phyloP scores from a whole-genome alignment of 1,284 basidiomycete species.

The Cutaneotrichosporon mucoides region DNA sequence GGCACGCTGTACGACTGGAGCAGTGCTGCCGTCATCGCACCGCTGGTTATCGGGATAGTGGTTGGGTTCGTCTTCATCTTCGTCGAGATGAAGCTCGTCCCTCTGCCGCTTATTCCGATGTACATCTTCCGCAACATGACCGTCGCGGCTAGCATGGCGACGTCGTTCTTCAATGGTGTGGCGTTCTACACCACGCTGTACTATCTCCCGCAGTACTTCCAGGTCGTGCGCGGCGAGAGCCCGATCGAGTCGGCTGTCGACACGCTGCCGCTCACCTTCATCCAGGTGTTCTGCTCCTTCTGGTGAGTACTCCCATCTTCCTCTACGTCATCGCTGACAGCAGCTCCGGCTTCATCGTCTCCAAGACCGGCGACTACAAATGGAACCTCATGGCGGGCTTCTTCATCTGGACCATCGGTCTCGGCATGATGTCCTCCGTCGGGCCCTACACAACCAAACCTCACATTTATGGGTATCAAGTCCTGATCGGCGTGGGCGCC shows the following conservation, averaged over 20 bases:
- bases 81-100: constrained; percentile 67
- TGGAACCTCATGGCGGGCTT: constrained; percentile 63
- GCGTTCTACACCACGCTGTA: constrained; percentile 23
- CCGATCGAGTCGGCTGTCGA: constrained; percentile 60
- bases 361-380: constrained; percentile 61
- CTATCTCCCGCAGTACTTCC: constrained; percentile 64
- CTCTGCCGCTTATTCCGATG: constrained; percentile 63
- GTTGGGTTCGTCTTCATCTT: constrained; percentile 60
- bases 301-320: not conserved
- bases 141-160: constrained; percentile 62
- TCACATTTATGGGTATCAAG: constrained; percentile 61
- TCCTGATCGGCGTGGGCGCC: constrained; percentile 63
- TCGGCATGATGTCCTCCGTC: constrained; percentile 63
- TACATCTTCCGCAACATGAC: constrained; percentile 67
- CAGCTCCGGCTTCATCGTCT: constrained; percentile 58
- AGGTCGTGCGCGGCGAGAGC: constrained; percentile 61
- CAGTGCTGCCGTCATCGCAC: constrained; percentile 59
- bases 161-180: constrained; percentile 62
- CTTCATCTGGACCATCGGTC: constrained; percentile 61
- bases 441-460: constrained; percentile 54
- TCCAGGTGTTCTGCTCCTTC: constrained; percentile 55
- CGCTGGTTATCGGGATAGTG: constrained; percentile 57
- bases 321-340: not conserved
- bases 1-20: constrained; percentile 64
- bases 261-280: constrained; percentile 61